phyloP scores from a whole-genome alignment of 805 yeast species.

The Candida golubevii region DNA sequence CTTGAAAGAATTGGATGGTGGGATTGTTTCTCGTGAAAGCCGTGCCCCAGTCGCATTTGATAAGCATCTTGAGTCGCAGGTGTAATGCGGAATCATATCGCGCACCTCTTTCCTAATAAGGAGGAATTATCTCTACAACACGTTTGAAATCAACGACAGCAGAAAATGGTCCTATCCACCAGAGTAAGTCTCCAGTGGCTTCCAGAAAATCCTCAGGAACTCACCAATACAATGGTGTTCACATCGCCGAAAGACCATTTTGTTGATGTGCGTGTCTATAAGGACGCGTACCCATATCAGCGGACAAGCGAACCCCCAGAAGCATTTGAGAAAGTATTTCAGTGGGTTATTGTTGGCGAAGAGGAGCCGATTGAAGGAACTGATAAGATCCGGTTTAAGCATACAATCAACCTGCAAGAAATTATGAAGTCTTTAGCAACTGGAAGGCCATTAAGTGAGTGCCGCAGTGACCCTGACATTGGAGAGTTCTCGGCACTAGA shows the following conservation, averaged over 20 bases:
- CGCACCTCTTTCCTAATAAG: constrained; percentile 6
- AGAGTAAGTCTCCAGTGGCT: constrained; percentile 54
- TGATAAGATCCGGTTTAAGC: constrained; percentile 35
- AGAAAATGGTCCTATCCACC: constrained; percentile 35
- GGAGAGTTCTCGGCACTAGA: constrained; percentile 42
- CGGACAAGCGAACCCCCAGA: constrained; percentile 6
- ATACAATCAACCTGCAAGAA: constrained; percentile 40
- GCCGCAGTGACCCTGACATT: constrained; percentile 34
- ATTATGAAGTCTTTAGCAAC: constrained; percentile 25
- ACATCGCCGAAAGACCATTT: constrained; percentile 41
- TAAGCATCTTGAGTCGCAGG: not conserved
- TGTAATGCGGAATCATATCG: constrained; percentile 3
- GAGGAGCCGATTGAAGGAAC: constrained; percentile 37
- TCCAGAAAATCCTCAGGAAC: constrained; percentile 38
- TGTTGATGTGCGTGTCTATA: constrained; percentile 42
- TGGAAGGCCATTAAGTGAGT: constrained; percentile 29
- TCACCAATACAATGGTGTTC: constrained; percentile 46
- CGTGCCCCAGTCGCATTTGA: constrained; percentile 1
- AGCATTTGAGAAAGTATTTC: constrained; percentile 34
- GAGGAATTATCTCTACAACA: not conserved
- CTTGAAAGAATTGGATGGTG: constrained; percentile 37
- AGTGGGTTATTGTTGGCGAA: constrained; percentile 56
- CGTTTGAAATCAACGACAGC: not conserved
- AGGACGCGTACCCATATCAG: constrained; percentile 11
- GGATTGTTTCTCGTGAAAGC: constrained; percentile 13